These are phyloP conservation scores for Mentha longifolia DNA, from an alignment of 257 asterid genomes.

Conservation along the genomic window DNA sequence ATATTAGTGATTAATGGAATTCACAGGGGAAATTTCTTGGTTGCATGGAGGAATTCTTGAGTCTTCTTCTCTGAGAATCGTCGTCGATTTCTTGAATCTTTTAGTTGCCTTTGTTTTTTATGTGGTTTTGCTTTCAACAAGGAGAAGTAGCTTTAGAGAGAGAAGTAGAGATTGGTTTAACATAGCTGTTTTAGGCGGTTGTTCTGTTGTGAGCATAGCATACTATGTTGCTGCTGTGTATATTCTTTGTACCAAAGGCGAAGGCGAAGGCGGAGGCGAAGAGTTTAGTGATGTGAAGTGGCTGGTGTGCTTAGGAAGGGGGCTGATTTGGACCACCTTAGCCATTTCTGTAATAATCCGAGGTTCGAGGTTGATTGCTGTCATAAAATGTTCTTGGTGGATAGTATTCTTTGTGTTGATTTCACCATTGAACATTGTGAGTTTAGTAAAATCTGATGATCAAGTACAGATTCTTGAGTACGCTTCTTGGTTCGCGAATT, in stretches of 20 bases:
- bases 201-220: constrained; percentile 49
- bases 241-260: constrained; percentile 22
- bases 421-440: constrained; percentile 48
- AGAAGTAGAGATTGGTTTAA: constrained; percentile 43
- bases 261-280: constrained; percentile 17
- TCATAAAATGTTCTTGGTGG: constrained; percentile 66
- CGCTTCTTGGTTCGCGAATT: constrained; percentile 56
- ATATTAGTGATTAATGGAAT: constrained; percentile 19
- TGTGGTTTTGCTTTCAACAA: constrained; percentile 33
- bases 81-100: constrained; percentile 49
- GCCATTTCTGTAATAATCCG: constrained; percentile 50
- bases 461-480: constrained; percentile 42
- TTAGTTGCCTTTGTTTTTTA: constrained; percentile 41
- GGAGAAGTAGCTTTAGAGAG: constrained; percentile 29
- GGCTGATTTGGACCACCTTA: constrained; percentile 58
- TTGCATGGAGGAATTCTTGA: constrained; percentile 45
- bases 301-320: constrained; percentile 43
- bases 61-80: constrained; percentile 38
- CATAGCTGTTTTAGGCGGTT: constrained; percentile 35
- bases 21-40: constrained; percentile 52
- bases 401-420: constrained; percentile 42
- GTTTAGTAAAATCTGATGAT: constrained; percentile 28
- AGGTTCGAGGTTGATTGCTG: constrained; percentile 47
- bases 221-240: constrained; percentile 43
- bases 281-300: constrained; percentile 37